Percentiles rank a stretch among this genome's conserved stretches.
phyloP scores from a whole-genome alignment of 2,329 filamentous ascomycete species.

The Diaporthe helianthi region DNA sequence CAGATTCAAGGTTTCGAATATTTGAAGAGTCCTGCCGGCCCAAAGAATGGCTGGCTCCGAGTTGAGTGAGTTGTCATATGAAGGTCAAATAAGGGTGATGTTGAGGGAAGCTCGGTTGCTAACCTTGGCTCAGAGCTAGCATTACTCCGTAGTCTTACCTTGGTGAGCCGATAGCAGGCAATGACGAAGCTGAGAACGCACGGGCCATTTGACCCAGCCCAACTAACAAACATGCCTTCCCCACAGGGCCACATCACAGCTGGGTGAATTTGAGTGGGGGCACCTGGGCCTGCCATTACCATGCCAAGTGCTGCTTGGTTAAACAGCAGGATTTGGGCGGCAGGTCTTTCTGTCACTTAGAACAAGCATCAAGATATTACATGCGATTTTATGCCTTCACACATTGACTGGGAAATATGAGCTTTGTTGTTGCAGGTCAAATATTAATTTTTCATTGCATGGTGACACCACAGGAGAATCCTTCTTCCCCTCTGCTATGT shows the following conservation, averaged over 20 bases:
- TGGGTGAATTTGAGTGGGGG: neutral
- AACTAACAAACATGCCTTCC: neutral
- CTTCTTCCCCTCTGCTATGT: neutral
- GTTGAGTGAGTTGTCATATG: neutral
- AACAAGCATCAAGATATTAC: neutral
- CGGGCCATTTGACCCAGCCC: neutral
- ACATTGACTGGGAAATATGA: neutral
- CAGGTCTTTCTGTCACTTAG: neutral
- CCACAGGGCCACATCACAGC: neutral
- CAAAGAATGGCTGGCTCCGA: neutral
- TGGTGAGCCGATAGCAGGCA: slow-evolving; percentile 6
- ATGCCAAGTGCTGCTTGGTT: neutral
- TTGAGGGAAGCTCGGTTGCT: slow-evolving; percentile 16
- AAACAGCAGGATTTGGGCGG: neutral
- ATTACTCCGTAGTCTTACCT: neutral
- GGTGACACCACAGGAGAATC: neutral
- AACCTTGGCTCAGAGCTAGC: slow-evolving; percentile 16
- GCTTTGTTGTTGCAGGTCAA: neutral
- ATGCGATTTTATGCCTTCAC: neutral
- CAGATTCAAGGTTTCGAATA: neutral
- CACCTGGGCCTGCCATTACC: too few species aligned
- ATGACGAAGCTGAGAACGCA: slow-evolving; percentile 22
- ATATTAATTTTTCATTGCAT: slow-evolving; percentile 2
- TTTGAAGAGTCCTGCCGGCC: neutral
- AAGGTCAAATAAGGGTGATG: slow-evolving; percentile 14